Evolutionary conservation across 2,329 filamentous ascomycete genomes (phyloP).

Genomic region (Elsinoe australis): DNA sequence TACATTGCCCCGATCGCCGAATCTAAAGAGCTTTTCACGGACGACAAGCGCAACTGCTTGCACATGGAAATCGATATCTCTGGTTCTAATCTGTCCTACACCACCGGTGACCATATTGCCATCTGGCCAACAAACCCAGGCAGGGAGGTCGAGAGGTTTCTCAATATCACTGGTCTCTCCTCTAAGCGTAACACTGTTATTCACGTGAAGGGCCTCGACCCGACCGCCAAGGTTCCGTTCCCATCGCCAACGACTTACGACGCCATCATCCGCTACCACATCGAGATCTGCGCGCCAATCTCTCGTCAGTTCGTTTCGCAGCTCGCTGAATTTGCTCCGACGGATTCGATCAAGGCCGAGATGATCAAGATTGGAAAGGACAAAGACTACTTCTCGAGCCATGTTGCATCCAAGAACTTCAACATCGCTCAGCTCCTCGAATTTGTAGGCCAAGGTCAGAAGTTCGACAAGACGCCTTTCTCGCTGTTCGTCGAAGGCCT

Average conservation of each 20-base stretch:
- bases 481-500: conserved; percentile 90
- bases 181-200: conserved; percentile 76
- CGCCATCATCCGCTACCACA: conserved; percentile 84
- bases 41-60: conserved; percentile 86
- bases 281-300: conserved; percentile 91
- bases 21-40: conserved; percentile 82
- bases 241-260: conserved; percentile 96
- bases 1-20: conserved; percentile 87
- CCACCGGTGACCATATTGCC: conserved; percentile 94
- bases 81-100: conserved; percentile 82
- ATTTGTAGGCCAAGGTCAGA: conserved; percentile 61
- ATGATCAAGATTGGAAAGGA: conserved; percentile 83
- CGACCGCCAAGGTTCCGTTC: conserved; percentile 95
- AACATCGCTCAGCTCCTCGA: conserved; percentile 85
- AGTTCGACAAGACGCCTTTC: conserved; percentile 82
- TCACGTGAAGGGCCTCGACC: conserved; percentile 81
- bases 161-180: conserved; percentile 66
- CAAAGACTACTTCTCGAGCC: conserved; percentile 89
- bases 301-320: conserved; percentile 91
- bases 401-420: conserved; percentile 71
- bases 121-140: conserved; percentile 96
- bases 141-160: conserved; percentile 81
- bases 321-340: conserved; percentile 81
- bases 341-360: conserved; percentile 75
- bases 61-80: conserved; percentile 93